phyloP scores from a whole-genome alignment of 2,329 filamentous ascomycete genomes.

The Pochonia chlamydosporia region DNA sequence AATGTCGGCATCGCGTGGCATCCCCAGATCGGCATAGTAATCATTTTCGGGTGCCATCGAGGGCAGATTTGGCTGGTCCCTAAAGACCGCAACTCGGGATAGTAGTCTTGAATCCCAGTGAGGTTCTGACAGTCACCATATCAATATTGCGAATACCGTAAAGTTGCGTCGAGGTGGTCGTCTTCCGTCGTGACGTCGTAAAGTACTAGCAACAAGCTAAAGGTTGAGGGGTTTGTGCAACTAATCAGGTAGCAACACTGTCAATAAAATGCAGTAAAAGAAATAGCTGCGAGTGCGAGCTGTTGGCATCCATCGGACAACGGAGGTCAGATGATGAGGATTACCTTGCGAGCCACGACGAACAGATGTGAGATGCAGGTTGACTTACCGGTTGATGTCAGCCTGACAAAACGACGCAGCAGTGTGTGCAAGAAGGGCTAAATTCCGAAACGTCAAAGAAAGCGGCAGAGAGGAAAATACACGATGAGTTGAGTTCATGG shows the following conservation, averaged over 20 bases:
- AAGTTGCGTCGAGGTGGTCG: neutral
- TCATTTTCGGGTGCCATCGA: conserved; percentile 50
- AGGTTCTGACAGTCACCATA: conserved; percentile 11
- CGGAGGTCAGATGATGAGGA: neutral
- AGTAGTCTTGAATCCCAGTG: conserved; percentile 1
- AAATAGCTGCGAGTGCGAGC: neutral
- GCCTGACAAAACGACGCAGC: neutral
- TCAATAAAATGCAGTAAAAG: neutral
- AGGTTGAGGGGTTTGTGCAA: neutral
- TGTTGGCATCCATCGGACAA: neutral
- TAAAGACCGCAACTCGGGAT: neutral
- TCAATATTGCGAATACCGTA: conserved; percentile 5
- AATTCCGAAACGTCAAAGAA: no score
- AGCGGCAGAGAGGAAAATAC: no score
- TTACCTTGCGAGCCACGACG: neutral
- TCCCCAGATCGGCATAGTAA: conserved; percentile 80
- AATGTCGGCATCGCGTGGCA: conserved; percentile 60
- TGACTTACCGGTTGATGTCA: neutral
- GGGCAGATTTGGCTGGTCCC: conserved; percentile 3
- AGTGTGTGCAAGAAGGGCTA: no score
- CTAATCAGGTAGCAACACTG: neutral
- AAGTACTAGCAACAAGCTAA: neutral
- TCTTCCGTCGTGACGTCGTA: neutral
- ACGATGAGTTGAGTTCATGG: neutral
- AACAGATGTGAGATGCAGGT: neutral